Conservation (phyloP, 768 basidiomycete species). For the Lactifluus piperatus region DNA sequence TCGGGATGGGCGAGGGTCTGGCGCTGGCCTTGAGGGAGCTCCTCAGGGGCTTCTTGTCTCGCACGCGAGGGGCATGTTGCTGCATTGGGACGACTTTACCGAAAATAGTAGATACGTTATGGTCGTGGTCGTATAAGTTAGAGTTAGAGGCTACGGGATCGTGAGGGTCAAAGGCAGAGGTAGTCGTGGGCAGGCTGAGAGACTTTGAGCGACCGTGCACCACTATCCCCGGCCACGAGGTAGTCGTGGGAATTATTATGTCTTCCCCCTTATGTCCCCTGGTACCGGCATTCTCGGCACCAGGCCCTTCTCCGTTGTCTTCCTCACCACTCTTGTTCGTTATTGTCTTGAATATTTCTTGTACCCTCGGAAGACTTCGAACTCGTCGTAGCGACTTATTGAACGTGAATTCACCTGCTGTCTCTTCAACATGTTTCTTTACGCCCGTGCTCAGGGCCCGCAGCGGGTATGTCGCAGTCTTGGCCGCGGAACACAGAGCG, state of each 20-base stretch:
- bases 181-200: not conserved
- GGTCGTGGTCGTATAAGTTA: conserved; percentile 19
- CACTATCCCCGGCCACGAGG: not conserved
- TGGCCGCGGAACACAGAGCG: not conserved
- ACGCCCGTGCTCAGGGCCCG: conserved; percentile 5
- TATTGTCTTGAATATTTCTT: conserved; percentile 22
- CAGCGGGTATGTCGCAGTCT: conserved; percentile 21
- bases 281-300: not conserved
- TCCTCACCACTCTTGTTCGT: conserved; percentile 2
- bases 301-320: not conserved
- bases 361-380: conserved; percentile 25
- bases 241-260: conserved; percentile 7
- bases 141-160: conserved; percentile 4
- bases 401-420: conserved; percentile 20
- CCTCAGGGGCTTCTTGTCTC: conserved; percentile 15
- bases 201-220: not conserved
- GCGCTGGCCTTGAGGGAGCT: conserved; percentile 17
- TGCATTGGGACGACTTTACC: conserved; percentile 13
- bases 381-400: conserved; percentile 25
- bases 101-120: conserved; percentile 1
- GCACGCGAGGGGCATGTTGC: conserved; percentile 15
- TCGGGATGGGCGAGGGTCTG: conserved; percentile 10
- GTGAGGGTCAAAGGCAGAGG: conserved; percentile 1
- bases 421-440: conserved; percentile 14
- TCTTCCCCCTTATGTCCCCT: not conserved